Conservation (phyloP, 345 rosid genomes). For the Psidium guajava region DNA sequence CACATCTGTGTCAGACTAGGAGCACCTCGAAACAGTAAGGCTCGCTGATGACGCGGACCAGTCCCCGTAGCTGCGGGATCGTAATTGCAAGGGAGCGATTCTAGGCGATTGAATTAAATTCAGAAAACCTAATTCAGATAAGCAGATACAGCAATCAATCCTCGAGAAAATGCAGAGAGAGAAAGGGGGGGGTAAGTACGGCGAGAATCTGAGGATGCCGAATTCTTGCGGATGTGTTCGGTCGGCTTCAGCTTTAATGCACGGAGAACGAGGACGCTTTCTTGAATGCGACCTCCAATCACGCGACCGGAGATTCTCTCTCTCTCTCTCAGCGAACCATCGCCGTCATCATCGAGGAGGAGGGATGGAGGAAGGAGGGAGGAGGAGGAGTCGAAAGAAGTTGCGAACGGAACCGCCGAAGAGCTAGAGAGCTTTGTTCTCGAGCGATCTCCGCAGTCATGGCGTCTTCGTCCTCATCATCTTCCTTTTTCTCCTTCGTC, state of each 20-base stretch:
- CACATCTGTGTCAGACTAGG: neutral
- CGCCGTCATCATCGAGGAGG: neutral
- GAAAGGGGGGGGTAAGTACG: neutral
- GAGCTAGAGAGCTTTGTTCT: neutral
- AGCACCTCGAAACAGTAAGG: neutral
- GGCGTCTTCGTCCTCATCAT: neutral
- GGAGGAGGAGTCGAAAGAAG: neutral
- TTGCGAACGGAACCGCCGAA: neutral
- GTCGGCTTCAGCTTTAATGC: neutral
- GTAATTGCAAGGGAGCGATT: neutral
- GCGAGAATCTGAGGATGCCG: neutral
- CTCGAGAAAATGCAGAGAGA: neutral
- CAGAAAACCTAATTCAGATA: neutral
- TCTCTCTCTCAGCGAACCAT: neutral
- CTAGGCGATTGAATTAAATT: neutral
- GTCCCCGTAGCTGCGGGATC: neutral
- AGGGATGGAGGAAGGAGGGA: no score
- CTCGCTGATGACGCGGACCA: neutral
- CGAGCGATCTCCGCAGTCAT: neutral
- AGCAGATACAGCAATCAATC: neutral
- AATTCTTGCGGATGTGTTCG: neutral
- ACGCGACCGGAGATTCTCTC: constrained; percentile 30
- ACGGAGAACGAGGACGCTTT: constrained; percentile 11
- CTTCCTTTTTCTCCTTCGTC: neutral
- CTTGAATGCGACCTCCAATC: constrained; percentile 7